Evolutionary conservation across 257 asterid genomes (phyloP).

Genomic region (Rauvolfia tetraphylla): DNA sequence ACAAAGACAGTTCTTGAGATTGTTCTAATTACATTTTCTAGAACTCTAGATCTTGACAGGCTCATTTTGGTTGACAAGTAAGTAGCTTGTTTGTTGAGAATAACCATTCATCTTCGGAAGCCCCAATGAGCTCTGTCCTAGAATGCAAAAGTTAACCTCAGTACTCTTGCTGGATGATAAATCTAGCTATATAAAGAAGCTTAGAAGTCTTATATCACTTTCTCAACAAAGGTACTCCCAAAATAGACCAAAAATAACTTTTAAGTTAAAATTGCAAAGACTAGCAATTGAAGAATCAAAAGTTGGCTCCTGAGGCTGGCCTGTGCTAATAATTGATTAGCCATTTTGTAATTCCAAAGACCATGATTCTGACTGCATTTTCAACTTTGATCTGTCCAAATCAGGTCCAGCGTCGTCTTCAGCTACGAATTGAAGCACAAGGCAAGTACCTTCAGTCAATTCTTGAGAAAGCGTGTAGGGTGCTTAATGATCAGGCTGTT

Average conservation of each 20-base stretch:
- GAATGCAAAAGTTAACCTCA: not conserved
- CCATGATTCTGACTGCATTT: not conserved
- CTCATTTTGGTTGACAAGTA: not conserved
- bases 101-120: not conserved
- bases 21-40: not conserved
- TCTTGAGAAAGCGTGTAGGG: conserved; percentile 51
- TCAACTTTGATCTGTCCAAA: not conserved
- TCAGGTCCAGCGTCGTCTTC: conserved; percentile 44
- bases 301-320: not conserved
- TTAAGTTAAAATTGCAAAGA: not conserved
- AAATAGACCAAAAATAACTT: not conserved
- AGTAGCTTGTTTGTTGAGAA: not conserved
- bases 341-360: not conserved
- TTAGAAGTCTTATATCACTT: not conserved
- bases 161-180: not conserved
- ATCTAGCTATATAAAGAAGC: not conserved
- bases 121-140: not conserved
- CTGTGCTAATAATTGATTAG: not conserved
- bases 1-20: not conserved
- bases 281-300: not conserved
- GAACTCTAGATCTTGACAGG: not conserved
- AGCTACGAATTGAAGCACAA: conserved; percentile 46
- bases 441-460: conserved; percentile 41
- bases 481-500: conserved; percentile 43
- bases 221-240: not conserved